phyloP scores from a whole-genome alignment of 1,284 basidiomycete species.

The Peniophora sp. region DNA sequence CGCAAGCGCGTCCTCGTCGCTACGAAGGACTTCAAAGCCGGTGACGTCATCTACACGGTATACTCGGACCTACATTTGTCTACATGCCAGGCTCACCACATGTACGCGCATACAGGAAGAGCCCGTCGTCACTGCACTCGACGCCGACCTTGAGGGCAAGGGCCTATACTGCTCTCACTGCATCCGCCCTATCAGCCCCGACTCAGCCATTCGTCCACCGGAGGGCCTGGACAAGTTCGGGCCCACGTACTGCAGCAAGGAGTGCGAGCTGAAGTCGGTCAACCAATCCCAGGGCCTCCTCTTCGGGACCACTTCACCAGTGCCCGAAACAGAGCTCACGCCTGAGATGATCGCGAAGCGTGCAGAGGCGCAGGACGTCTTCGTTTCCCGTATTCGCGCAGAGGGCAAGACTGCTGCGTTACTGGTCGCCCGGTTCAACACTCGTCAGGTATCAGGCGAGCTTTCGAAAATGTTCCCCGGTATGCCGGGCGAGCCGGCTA shows the following conservation, averaged over 20 bases:
- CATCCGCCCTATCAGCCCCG: constrained; percentile 44
- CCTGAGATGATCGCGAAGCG: constrained; percentile 34
- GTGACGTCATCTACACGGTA: constrained; percentile 72
- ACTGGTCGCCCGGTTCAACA: constrained; percentile 64
- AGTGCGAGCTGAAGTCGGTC: constrained; percentile 50
- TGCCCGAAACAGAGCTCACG: constrained; percentile 37
- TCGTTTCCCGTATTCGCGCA: constrained; percentile 45
- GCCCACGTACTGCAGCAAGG: constrained; percentile 64
- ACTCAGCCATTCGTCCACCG: constrained; percentile 30
- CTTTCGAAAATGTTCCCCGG: constrained; percentile 43
- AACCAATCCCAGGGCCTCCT: constrained; percentile 58
- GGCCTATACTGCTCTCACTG: constrained; percentile 69
- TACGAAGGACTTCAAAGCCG: constrained; percentile 58
- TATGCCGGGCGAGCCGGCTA: constrained; percentile 7
- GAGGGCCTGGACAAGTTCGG: constrained; percentile 41
- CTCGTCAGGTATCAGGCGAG: constrained; percentile 60
- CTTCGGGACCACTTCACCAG: constrained; percentile 56
- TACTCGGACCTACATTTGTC: neutral
- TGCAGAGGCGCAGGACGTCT: constrained; percentile 47
- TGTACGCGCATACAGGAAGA: constrained; percentile 42
- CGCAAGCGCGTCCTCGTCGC: constrained; percentile 52
- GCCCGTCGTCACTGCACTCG: constrained; percentile 61
- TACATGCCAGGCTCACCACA: neutral
- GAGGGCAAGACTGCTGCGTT: constrained; percentile 38
- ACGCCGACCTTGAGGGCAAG: constrained; percentile 56